Base-by-base conservation (phyloP, 768 basidiomycete genomes). In the Termitomyces sp. region DNA sequence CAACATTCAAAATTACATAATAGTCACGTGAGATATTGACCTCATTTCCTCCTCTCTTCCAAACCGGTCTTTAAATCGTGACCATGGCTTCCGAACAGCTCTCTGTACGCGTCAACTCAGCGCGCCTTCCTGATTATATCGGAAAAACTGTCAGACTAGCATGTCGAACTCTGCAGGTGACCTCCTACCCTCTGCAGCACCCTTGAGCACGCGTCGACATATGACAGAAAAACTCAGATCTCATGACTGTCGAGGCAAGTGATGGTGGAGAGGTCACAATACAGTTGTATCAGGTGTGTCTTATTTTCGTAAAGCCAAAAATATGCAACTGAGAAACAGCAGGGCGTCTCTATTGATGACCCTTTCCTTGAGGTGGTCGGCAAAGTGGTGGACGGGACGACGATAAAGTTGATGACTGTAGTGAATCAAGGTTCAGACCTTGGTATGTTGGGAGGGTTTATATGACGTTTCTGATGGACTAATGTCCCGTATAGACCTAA, bases 321-420 rank as follows among this genome's bases (percentile, higher is more conserved):
- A 42, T 10, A 9, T 46, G 22, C 14, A 20, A 18, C 54, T 44
- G 20, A 47, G 18, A 42, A 51, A 51, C 32, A 39, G 40, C 53
- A 83, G 79, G 77, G 75, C 57, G 67, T 76, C 26, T 70, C 76
- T 46, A 72, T 86, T 52, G 71, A 72, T 2, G 84, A 83, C 52
- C 72, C 80, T 3, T 90, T 73, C 60, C 73, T 88, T 46, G 91
- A 93, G 68, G 73, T 92, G 53, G 78, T 92, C 30, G 90, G 89
- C 6, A 78, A 68, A 5, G 89, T 85, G 22, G 56, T 76, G 24
- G 76, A 84, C 58, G 74, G 82, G 26, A 76, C 82, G 16, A 82
- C 79, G 2, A 71, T 93, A 63, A 83, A 82, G 66, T 79, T 85
- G 70, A 62, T 85, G 64, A 72, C 70, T 1, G 74, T 73, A 54